phyloP scores from a whole-genome alignment of 176 grass and related monocot genomes.

The Canna indica region DNA sequence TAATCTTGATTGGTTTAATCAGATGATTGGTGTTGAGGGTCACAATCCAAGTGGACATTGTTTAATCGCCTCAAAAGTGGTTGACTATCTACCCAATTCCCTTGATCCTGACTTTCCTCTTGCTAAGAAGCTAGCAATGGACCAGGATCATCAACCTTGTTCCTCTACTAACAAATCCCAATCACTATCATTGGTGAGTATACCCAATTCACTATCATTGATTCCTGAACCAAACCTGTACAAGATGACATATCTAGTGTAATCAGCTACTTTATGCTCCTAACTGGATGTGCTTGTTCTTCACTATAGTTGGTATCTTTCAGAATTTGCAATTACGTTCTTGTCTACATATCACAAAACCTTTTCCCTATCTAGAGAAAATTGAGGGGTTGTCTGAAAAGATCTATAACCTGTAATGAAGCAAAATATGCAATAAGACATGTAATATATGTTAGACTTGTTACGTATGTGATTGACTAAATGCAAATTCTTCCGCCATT shows the following conservation, averaged over 20 bases:
- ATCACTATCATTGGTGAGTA: conserved; percentile 53
- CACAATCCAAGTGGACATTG: conserved; percentile 91
- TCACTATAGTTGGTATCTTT: neutral
- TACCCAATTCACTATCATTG: neutral
- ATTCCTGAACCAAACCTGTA: neutral
- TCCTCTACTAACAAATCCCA: conserved; percentile 27
- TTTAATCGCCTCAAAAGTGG: conserved; percentile 66
- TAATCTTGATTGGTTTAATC: neutral
- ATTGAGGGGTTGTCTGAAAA: neutral
- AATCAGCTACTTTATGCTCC: neutral
- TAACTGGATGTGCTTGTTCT: neutral
- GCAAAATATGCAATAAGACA: neutral
- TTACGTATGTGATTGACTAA: neutral
- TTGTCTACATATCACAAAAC: neutral
- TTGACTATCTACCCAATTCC: conserved; percentile 53
- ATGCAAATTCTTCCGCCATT: neutral
- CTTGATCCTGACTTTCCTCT: conserved; percentile 39
- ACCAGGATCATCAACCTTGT: conserved; percentile 31
- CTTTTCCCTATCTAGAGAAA: neutral
- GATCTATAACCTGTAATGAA: neutral
- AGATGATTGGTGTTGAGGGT: conserved; percentile 83
- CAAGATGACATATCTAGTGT: neutral
- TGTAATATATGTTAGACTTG: neutral
- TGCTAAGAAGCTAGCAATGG: conserved; percentile 62
- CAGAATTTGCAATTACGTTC: neutral